phyloP scores from a whole-genome alignment of 2,329 filamentous ascomycete species.

The Fusarium buharicum region DNA sequence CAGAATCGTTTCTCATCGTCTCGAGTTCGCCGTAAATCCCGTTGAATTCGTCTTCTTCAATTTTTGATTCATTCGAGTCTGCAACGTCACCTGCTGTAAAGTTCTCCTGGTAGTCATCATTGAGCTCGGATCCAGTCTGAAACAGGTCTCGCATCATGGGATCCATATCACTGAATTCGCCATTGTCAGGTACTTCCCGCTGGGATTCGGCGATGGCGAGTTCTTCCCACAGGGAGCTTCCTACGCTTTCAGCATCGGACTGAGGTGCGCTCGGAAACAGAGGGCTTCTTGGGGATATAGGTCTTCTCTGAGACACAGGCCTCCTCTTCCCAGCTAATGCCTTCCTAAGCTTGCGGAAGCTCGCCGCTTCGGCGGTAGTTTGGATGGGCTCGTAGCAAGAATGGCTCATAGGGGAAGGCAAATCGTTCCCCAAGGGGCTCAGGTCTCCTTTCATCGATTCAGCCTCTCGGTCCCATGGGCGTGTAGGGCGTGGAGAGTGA shows the following conservation, averaged over 20 bases:
- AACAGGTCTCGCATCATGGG: conserved; percentile 9
- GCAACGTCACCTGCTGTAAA: background rate
- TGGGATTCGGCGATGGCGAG: background rate
- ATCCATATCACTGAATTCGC: background rate
- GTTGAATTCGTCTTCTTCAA: background rate
- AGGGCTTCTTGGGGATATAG: too few relatives aligned
- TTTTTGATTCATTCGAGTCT: conserved; percentile 4
- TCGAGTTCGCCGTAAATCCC: background rate
- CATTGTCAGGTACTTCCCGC: background rate
- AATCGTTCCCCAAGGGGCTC: background rate
- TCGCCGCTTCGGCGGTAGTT: too few relatives aligned
- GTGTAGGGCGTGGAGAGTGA: background rate
- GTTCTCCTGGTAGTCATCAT: background rate
- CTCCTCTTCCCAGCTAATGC: too few relatives aligned
- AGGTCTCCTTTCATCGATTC: background rate
- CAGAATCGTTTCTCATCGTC: background rate
- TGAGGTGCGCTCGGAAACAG: background rate
- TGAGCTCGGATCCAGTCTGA: background rate
- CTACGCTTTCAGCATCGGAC: background rate
- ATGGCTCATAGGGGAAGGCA: background rate
- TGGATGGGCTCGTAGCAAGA: background rate
- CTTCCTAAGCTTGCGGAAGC: background rate
- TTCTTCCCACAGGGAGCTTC: background rate
- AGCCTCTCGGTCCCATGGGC: background rate
- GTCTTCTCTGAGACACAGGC: background rate